Evolutionary conservation across 805 yeast genomes (phyloP), one percentile per base, ranked within the genome.

Genomic region (Candida dajiaensis): DNA sequence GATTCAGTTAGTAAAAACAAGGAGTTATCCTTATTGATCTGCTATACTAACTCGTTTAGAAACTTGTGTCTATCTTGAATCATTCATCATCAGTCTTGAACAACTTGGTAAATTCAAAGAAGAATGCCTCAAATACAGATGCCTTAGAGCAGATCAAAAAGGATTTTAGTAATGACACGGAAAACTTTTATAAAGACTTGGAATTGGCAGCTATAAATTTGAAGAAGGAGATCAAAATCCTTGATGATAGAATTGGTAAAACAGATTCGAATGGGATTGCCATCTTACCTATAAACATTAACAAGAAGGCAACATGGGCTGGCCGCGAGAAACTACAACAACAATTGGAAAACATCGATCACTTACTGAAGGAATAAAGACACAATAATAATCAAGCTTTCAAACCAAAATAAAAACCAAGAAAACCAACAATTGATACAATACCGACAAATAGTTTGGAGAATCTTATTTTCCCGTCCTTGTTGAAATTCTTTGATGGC

Each of bases 301-400:
- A 82, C 43, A 81, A 81, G 52, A 83, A 83, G 66, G 87, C 89
- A 31, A 78, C 86, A 6, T 73, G 77, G 67, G 73, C 83, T 25
- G 89, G 89, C 3, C 67, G 69, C 36, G 73, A 69, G 51, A 83
- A 84, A 59, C 67, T 84, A 42, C 64, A 69, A 10, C 73, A 71
- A 39, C 80, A 79, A 54, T 49, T 80, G 44, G 54, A 56, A 15
- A 58, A 57, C 5, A 45, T 72, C 43, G 65, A 67, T 33, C 39
- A 51, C n/a, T 49, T 68, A 12, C 42, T 66, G 18, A 42, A 39
- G 18, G 35, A 29, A 29, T 29, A 29, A 29, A 29, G n/a, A 16
- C 35, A 16, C 6, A 35, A n/a, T n/a, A n/a, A n/a, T n/a, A n/a
- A n/a, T 35, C 38, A 35, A 35, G 22, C 20, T 22, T 19, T 19